Conservation (phyloP, 2,329 filamentous ascomycete genomes). For the Sclerotinia spermophila region DNA sequence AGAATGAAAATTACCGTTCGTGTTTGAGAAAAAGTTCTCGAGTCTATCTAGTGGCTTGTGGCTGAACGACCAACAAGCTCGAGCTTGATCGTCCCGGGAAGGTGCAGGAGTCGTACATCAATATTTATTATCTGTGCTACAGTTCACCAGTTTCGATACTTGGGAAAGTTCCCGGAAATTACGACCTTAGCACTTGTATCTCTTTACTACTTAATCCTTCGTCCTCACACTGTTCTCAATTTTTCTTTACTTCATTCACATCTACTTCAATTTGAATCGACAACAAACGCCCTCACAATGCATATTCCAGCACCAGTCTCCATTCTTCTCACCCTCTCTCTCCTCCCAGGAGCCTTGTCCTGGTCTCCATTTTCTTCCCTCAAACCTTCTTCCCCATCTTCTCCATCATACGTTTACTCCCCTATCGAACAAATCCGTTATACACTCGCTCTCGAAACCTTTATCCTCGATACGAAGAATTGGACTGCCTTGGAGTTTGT, state of each 20-base stretch:
- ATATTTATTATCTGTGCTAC: not conserved
- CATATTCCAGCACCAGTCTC: not conserved
- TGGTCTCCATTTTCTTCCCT: not conserved
- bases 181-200: not conserved
- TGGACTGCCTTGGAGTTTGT: slow-evolving; percentile 2
- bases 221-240: not conserved
- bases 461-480: slow-evolving; percentile 10
- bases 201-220: not conserved
- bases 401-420: slow-evolving; percentile 3
- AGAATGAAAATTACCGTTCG: not conserved
- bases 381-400: not conserved
- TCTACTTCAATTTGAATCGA: not conserved
- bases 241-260: not conserved
- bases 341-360: slow-evolving; percentile 4
- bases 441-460: slow-evolving; percentile 7
- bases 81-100: not conserved
- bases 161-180: not conserved
- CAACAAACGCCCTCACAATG: not conserved
- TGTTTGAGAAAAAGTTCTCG: not conserved
- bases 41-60: not conserved
- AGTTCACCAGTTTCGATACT: not conserved
- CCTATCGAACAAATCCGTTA: slow-evolving; percentile 17
- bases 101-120: not conserved
- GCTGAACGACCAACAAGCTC: not conserved
- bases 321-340: not conserved